Conservation (phyloP, 1,284 basidiomycete species). For the Coniferiporia sulphurascens region DNA sequence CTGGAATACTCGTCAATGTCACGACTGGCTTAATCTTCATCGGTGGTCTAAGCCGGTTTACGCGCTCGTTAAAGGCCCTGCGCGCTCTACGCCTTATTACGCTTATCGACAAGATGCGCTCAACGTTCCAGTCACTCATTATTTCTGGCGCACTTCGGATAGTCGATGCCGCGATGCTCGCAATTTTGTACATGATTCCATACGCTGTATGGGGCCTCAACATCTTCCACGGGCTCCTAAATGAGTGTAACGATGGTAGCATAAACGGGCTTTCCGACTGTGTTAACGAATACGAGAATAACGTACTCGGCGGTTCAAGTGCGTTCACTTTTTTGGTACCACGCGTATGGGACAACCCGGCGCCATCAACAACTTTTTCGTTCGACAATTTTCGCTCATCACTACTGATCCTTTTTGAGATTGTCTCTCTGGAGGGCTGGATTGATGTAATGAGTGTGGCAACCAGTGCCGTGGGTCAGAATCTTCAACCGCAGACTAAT, state of each 20-base stretch:
- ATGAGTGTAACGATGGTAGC: slow-evolving; percentile 76
- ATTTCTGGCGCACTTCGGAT: slow-evolving; percentile 86
- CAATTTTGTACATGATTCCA: slow-evolving; percentile 93
- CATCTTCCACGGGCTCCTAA: slow-evolving; percentile 86
- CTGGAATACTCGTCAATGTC: slow-evolving; percentile 80
- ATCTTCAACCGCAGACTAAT: slow-evolving; percentile 69
- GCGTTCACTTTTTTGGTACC: slow-evolving; percentile 73
- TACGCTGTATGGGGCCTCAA: slow-evolving; percentile 98
- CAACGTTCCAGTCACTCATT: slow-evolving; percentile 89
- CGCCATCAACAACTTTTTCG: slow-evolving; percentile 79
- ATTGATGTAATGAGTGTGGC: slow-evolving; percentile 85
- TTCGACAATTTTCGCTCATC: slow-evolving; percentile 89
- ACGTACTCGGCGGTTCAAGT: slow-evolving; percentile 39
- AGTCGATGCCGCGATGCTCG: slow-evolving; percentile 88
- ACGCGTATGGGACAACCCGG: slow-evolving; percentile 86
- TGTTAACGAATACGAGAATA: slow-evolving; percentile 68
- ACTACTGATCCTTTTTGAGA: slow-evolving; percentile 93
- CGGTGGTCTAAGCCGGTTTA: slow-evolving; percentile 78
- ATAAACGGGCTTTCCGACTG: slow-evolving; percentile 63
- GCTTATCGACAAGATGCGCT: slow-evolving; percentile 80
- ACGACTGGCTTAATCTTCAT: slow-evolving; percentile 74
- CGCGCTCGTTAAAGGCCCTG: slow-evolving; percentile 85
- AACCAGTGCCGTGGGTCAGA: slow-evolving; percentile 72
- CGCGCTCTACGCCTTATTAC: slow-evolving; percentile 90
- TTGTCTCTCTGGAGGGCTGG: slow-evolving; percentile 96